Evolutionary conservation across 176 grass and related monocot species (phyloP).

Genomic region (Rhynchospora breviuscula): DNA sequence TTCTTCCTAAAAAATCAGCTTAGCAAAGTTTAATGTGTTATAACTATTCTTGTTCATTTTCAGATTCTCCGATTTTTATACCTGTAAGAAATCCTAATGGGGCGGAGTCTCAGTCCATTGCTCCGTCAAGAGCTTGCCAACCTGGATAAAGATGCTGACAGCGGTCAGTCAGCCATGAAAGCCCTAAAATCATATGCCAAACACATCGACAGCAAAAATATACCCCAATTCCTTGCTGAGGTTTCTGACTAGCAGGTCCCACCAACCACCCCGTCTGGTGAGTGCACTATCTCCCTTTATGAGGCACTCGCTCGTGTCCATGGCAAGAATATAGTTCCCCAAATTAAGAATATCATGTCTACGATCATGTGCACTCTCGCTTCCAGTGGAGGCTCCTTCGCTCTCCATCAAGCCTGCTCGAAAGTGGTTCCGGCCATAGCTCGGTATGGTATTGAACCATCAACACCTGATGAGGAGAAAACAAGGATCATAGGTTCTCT

Average conservation of each 20-base stretch:
- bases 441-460: constrained; percentile 63
- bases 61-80: not conserved
- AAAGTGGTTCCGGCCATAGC: constrained; percentile 84
- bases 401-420: constrained; percentile 94
- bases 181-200: constrained; percentile 78
- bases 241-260: constrained; percentile 63
- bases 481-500: constrained; percentile 56
- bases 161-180: constrained; percentile 86
- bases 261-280: constrained; percentile 34
- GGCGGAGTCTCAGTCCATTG: constrained; percentile 71
- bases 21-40: not conserved
- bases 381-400: constrained; percentile 79
- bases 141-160: constrained; percentile 82
- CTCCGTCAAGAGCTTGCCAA: constrained; percentile 84
- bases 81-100: constrained; percentile 30
- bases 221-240: constrained; percentile 85
- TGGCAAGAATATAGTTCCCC: constrained; percentile 88
- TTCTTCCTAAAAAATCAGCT: not conserved
- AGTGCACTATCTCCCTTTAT: constrained; percentile 97
- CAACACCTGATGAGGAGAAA: constrained; percentile 56
- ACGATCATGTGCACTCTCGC: constrained; percentile 91
- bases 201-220: constrained; percentile 72
- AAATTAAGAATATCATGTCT: constrained; percentile 91
- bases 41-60: not conserved
- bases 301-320: constrained; percentile 93